Base-by-base conservation (phyloP, 2,329 filamentous ascomycete species). In the Microsporum ferrugineum region DNA sequence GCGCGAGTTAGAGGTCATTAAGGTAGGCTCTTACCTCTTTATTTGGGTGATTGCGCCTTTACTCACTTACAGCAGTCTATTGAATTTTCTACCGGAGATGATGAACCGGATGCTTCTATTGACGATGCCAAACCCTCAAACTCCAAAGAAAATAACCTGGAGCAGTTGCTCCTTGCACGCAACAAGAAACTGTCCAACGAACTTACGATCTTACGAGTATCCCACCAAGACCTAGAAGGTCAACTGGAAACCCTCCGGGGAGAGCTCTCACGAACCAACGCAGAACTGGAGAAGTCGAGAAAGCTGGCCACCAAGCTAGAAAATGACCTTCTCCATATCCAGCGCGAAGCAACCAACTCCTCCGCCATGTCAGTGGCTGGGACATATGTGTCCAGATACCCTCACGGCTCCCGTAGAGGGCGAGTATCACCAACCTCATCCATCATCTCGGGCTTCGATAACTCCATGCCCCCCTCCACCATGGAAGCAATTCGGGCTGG, bases 161-260 rank as follows among this genome's bases (percentile, higher is more conserved):
- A 99, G 74, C 91, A 96, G 75, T 83, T 99, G 33, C 80, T 99
- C 4, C 79, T 99, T 59, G 88, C 90, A 7, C 85, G 94, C 53
- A 99, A 99, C 79, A 99, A 97, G 78, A 99, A 97, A 76, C 80
- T 99, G 41, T 87, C 88, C 67, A 91, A 96, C 69, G 94, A 99
- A 72, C 82, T 97, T 65, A 96, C 94, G 1, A 84, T 97, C 43
- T 79, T 99, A 51, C 85, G 94, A 45, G 90, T 99, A 2, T 96
- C 94, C 0, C 91, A 97, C 71, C 89, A 95, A 69, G 92, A 97
- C 68, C 79, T 97, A 1, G 90, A 96, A 69, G 82, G 79, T 57
- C 86, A 90, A 60, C 79, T 99, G 1, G 86, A 91, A 67, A 82
- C 84, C 45, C 78, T 97, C 23, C 89, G 95, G 70, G 87, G 92